phyloP scores from a whole-genome alignment of 768 basidiomycete genomes.

The Dentipellis sp. region DNA sequence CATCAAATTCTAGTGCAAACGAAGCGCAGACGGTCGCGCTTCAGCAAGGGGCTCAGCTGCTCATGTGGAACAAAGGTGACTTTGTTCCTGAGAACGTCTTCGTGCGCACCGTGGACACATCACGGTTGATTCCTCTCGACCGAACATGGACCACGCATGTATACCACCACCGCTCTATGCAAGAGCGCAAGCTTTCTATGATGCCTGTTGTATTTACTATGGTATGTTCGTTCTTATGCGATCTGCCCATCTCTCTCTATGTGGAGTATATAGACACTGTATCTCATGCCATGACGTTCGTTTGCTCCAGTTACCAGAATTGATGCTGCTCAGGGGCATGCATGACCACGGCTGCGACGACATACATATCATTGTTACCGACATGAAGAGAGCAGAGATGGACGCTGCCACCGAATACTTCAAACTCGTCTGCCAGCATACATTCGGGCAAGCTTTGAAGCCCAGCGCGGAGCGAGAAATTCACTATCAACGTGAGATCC shows the following conservation, averaged over 20 bases:
- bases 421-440: conserved; percentile 58
- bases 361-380: conserved; percentile 70
- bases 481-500: conserved; percentile 54
- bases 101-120: conserved; percentile 70
- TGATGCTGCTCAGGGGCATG: conserved; percentile 75
- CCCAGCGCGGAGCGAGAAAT: conserved; percentile 59
- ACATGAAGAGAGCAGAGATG: conserved; percentile 73
- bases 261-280: background rate
- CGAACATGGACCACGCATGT: conserved; percentile 78
- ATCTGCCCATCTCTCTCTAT: background rate
- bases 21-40: conserved; percentile 23
- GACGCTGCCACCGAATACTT: conserved; percentile 75
- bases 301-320: conserved; percentile 52
- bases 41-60: conserved; percentile 28
- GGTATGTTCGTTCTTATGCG: conserved; percentile 32
- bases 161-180: conserved; percentile 69
- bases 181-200: conserved; percentile 64
- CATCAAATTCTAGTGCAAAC: background rate
- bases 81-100: conserved; percentile 77
- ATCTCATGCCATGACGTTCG: background rate
- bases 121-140: conserved; percentile 70
- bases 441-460: conserved; percentile 55
- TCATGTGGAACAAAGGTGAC: conserved; percentile 54
- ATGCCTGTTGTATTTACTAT: conserved; percentile 77
- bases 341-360: conserved; percentile 75